phyloP scores from a whole-genome alignment of 257 asterid genomes.

The Jacaranda mimosifolia region DNA sequence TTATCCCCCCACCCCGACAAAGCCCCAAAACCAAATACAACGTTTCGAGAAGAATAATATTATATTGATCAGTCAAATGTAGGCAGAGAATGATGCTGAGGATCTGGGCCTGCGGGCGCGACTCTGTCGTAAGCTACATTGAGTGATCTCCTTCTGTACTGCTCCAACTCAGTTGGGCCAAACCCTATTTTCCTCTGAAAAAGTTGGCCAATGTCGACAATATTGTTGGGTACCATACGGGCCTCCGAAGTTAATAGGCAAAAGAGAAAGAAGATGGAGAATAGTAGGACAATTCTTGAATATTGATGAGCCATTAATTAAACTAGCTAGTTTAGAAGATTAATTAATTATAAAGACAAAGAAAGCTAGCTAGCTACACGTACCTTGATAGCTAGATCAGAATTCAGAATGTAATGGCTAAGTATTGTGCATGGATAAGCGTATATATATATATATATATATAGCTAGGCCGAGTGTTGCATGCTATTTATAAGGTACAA shows the following conservation, averaged over 20 bases:
- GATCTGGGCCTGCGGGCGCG: constrained; percentile 58
- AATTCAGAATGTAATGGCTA: not conserved
- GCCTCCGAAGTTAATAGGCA: constrained; percentile 32
- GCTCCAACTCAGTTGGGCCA: constrained; percentile 31
- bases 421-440: constrained; percentile 44
- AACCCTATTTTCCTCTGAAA: constrained; percentile 45
- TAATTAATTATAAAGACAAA: not conserved
- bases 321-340: not conserved
- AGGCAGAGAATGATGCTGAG: constrained; percentile 50
- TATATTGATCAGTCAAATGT: constrained; percentile 16
- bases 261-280: constrained; percentile 33
- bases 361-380: not conserved
- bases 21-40: not conserved
- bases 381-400: not conserved
- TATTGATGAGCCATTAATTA: constrained; percentile 41
- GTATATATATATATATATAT: too few species aligned
- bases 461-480: constrained; percentile 17
- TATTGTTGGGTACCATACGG: constrained; percentile 30
- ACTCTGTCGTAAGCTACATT: constrained; percentile 32
- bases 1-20: too few species aligned
- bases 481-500: constrained; percentile 48
- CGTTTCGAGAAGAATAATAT: not conserved
- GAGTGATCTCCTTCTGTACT: constrained; percentile 35
- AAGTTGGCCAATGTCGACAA: not conserved
- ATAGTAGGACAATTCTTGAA: constrained; percentile 19